Conservation (phyloP, 202 grass and related monocot species). For the Carex sylvatica region DNA sequence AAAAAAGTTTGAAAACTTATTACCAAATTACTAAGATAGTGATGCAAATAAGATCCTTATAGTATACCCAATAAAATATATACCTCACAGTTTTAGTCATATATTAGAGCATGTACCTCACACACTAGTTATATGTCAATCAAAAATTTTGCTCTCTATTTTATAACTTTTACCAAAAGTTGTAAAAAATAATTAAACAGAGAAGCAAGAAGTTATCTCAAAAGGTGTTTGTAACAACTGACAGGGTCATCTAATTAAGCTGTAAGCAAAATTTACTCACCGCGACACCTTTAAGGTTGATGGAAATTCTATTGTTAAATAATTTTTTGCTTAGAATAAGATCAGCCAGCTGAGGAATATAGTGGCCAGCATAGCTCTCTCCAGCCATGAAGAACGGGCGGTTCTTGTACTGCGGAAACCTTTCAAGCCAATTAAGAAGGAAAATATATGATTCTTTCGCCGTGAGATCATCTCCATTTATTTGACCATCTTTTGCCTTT, state of each 20-base stretch:
- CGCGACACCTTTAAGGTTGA: slow-evolving; percentile 52
- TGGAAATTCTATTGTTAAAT: background rate
- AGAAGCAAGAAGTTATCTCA: background rate
- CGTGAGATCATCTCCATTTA: slow-evolving; percentile 30
- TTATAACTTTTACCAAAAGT: background rate
- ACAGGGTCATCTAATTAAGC: background rate
- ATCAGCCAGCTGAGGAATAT: slow-evolving; percentile 55
- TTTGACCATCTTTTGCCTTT: slow-evolving; percentile 32
- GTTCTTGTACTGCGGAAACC: slow-evolving; percentile 67
- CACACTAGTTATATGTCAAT: background rate
- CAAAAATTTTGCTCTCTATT: background rate
- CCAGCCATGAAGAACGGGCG: slow-evolving; percentile 59
- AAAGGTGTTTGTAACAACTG: background rate
- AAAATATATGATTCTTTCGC: slow-evolving; percentile 52
- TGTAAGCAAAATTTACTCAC: slow-evolving; percentile 35
- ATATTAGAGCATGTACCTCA: background rate
- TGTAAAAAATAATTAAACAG: background rate
- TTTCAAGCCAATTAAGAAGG: slow-evolving; percentile 60
- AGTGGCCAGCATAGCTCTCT: slow-evolving; percentile 78
- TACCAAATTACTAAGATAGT: background rate
- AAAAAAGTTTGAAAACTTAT: background rate
- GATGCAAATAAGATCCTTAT: background rate
- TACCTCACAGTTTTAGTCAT: background rate
- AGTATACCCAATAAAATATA: background rate
- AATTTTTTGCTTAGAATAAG: slow-evolving; percentile 26